These are phyloP conservation scores for Sordariomycetes sp. DNA, from an alignment of 2,329 filamentous ascomycete genomes.

Conservation along the genomic window DNA sequence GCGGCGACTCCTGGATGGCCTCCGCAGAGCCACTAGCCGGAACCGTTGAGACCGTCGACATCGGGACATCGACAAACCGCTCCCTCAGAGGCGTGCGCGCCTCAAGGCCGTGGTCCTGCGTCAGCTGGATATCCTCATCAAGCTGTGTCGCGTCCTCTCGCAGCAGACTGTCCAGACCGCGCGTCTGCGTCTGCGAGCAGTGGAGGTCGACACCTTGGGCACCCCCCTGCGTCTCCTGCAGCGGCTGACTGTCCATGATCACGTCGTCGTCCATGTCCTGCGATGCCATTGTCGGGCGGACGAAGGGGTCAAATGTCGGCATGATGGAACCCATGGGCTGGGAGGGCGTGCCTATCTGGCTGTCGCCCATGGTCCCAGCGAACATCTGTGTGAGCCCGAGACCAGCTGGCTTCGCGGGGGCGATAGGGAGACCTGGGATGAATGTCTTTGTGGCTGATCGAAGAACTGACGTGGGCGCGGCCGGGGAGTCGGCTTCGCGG, in stretches of 20 bases:
- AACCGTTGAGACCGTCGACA: conserved; percentile 61
- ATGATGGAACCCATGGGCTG: conserved; percentile 31
- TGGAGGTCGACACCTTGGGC: conserved; percentile 36
- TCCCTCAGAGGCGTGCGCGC: conserved; percentile 57
- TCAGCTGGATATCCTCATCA: conserved; percentile 55
- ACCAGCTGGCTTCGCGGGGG: conserved; percentile 37
- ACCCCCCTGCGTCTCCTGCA: conserved; percentile 16
- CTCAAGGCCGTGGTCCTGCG: conserved; percentile 69
- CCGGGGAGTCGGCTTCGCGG: conserved; percentile 32
- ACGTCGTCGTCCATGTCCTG: conserved; percentile 40
- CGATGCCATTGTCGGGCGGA: conserved; percentile 22
- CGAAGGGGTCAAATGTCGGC: conserved; percentile 41
- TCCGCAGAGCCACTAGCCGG: conserved; percentile 23
- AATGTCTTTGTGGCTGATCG: conserved; percentile 56
- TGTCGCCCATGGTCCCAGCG: conserved; percentile 71
- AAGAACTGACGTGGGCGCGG: conserved; percentile 49
- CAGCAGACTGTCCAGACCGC: conserved; percentile 43
- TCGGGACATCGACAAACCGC: conserved; percentile 50
- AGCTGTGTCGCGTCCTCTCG: conserved; percentile 42
- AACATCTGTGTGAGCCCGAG: conserved; percentile 83
- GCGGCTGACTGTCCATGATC: conserved; percentile 32
- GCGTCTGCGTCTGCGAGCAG: conserved; percentile 47
- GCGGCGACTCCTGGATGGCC: conserved; percentile 47
- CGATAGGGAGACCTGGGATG: conserved; percentile 53
- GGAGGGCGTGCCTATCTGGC: background rate